Percentiles rank a stretch among this genome's conserved stretches.
Conservation (phyloP, 768 basidiomycete species). For the Dioszegia aurantiaca region DNA sequence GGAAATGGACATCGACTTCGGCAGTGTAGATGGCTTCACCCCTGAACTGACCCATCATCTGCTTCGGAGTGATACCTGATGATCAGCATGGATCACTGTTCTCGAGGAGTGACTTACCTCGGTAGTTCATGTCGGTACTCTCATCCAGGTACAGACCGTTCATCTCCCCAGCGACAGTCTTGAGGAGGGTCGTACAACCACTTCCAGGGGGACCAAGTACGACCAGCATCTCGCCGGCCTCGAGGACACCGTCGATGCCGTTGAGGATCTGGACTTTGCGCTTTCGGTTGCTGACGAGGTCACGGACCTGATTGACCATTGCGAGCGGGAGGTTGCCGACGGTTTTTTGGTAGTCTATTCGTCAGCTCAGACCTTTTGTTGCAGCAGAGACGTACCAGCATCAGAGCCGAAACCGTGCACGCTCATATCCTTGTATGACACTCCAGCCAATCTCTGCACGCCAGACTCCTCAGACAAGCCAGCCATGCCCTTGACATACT, state of each 20-base stretch:
- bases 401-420: constrained; percentile 49
- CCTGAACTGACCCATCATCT: constrained; percentile 57
- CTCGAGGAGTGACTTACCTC: no score
- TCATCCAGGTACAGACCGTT: constrained; percentile 47
- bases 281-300: constrained; percentile 36
- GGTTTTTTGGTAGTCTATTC: constrained; percentile 56
- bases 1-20: constrained; percentile 54
- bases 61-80: constrained; percentile 53
- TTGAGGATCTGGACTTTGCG: constrained; percentile 58
- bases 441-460: constrained; percentile 48
- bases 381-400: constrained; percentile 31
- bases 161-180: constrained; percentile 56
- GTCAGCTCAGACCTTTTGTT: neutral
- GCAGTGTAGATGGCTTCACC: constrained; percentile 53
- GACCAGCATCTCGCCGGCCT: constrained; percentile 71
- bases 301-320: constrained; percentile 22
- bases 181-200: constrained; percentile 57
- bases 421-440: constrained; percentile 54
- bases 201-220: constrained; percentile 25
- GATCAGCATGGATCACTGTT: neutral
- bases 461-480: constrained; percentile 23
- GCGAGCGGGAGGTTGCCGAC: constrained; percentile 52
- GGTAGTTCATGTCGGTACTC: constrained; percentile 46
- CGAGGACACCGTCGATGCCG: constrained; percentile 64
- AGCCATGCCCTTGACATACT: constrained; percentile 51